Evolutionary conservation across 2,329 filamentous ascomycete genomes (phyloP).

Genomic region (Fusarium denticulatum): DNA sequence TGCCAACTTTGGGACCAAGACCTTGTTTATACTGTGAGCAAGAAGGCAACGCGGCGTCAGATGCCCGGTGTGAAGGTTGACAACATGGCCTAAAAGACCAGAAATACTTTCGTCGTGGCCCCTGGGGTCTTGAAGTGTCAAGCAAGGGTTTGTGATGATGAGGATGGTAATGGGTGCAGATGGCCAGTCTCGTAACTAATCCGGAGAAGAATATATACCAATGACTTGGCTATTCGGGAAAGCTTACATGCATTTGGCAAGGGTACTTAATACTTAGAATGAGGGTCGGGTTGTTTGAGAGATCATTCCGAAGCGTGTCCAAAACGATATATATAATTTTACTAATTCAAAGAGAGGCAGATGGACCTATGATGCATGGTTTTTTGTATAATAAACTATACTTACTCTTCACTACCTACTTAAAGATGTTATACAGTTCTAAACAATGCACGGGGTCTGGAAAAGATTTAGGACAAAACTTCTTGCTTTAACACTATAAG

Average conservation of each 20-base stretch:
- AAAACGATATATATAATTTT: neutral
- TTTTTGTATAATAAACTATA: neutral
- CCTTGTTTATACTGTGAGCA: constrained; percentile 76
- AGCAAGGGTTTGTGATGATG: neutral
- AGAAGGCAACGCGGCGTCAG: constrained; percentile 69
- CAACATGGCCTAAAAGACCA: constrained; percentile 55
- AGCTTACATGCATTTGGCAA: neutral
- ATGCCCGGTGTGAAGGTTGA: constrained; percentile 56
- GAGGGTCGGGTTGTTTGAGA: neutral
- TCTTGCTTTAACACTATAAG: neutral
- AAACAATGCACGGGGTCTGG: neutral
- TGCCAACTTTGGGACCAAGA: constrained; percentile 76
- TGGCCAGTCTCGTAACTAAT: neutral
- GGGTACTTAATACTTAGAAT: neutral
- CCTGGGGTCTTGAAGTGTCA: neutral
- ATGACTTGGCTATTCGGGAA: neutral
- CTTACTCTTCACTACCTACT: neutral
- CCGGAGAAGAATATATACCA: neutral
- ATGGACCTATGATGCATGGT: neutral
- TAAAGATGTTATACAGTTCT: neutral
- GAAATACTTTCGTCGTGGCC: neutral
- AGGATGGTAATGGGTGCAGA: neutral
- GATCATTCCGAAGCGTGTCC: neutral
- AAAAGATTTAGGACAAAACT: neutral
- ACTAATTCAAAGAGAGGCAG: neutral